Evolutionary conservation across 129 eudicot species (phyloP).

Genomic region (Calendula officinalis): DNA sequence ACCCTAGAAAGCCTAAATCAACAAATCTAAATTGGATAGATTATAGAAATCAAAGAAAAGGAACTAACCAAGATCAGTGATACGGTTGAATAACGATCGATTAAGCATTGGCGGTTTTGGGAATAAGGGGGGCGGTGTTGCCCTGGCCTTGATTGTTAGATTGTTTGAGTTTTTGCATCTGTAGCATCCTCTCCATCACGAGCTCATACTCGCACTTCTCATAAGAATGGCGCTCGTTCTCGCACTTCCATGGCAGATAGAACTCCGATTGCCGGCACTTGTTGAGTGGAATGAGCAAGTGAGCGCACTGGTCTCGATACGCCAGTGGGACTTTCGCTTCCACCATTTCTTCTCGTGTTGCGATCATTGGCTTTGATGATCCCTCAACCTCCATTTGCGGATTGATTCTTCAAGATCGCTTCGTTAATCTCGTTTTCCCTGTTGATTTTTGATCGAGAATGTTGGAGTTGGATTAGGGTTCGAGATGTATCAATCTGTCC

Average conservation of each 20-base stretch:
- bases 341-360: conserved; percentile 71
- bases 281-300: conserved; percentile 73
- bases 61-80: conserved; percentile 18
- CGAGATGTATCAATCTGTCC: too few species aligned
- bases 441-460: too few species aligned
- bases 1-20: conserved; percentile 18
- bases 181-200: conserved; percentile 84
- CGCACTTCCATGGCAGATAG: conserved; percentile 86
- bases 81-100: conserved; percentile 8
- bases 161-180: conserved; percentile 59
- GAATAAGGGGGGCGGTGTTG: conserved; percentile 60
- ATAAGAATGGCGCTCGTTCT: conserved; percentile 64
- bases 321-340: conserved; percentile 57
- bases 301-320: conserved; percentile 85
- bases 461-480: too few species aligned
- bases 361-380: conserved; percentile 80
- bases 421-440: not conserved
- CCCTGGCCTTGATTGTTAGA: too few species aligned
- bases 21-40: not conserved
- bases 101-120: conserved; percentile 64
- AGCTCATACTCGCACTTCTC: conserved; percentile 91
- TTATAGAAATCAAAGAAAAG: not conserved
- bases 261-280: conserved; percentile 74
- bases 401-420: conserved; percentile 1
- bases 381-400: conserved; percentile 58